These are phyloP conservation scores for Ceratobasidium sp. DNA, from an alignment of 1,284 basidiomycete species.

Conservation along the genomic window DNA sequence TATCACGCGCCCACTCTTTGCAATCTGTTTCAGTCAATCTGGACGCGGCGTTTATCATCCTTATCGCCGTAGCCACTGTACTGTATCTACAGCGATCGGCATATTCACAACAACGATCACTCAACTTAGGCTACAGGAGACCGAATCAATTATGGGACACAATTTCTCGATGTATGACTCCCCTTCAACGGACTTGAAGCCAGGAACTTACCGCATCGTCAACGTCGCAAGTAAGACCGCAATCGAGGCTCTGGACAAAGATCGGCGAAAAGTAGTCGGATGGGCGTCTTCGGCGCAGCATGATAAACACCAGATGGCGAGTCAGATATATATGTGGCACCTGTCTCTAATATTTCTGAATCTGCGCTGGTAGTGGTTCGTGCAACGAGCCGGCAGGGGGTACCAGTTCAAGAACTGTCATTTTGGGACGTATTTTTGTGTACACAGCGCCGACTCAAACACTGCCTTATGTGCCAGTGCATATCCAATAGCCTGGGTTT, in stretches of 20 bases:
- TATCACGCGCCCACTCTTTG: no score
- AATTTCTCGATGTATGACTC: background rate
- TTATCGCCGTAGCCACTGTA: no score
- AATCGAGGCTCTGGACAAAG: background rate
- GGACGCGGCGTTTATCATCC: no score
- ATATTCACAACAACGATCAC: no score
- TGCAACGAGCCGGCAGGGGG: conserved; percentile 7
- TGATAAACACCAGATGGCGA: background rate
- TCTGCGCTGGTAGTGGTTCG: background rate
- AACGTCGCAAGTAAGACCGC: background rate
- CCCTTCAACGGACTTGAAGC: background rate
- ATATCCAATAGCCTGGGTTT: conserved; percentile 10
- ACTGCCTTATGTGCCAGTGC: background rate
- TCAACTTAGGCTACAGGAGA: no score
- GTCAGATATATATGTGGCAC: no score
- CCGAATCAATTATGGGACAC: background rate
- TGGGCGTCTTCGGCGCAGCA: background rate
- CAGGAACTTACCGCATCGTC: conserved; percentile 12
- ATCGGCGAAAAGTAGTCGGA: conserved; percentile 3
- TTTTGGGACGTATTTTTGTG: conserved; percentile 3
- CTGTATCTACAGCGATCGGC: no score
- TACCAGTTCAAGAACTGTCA: conserved; percentile 20
- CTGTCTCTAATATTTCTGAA: background rate
- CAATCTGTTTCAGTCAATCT: no score
- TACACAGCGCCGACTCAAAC: background rate